Evolutionary conservation across 2,329 filamentous ascomycete species (phyloP).

Genomic region (Aspergillus pseudoviridinutans): DNA sequence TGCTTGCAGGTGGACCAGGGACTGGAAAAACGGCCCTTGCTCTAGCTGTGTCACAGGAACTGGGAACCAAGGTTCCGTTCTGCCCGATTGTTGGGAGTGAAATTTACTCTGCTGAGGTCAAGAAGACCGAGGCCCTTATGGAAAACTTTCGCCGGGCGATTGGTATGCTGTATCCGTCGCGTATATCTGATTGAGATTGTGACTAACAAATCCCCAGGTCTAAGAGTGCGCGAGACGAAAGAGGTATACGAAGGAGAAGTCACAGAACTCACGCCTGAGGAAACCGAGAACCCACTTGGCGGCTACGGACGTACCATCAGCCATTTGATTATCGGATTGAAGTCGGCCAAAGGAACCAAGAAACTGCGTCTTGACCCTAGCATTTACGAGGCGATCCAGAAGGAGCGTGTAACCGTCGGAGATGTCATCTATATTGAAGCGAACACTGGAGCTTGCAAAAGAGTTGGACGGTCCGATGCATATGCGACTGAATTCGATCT

Average conservation of each 20-base stretch:
- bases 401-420: conserved; percentile 91
- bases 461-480: conserved; percentile 90
- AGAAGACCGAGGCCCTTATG: conserved; percentile 99
- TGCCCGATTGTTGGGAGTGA: conserved; percentile 98
- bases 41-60: conserved; percentile 90
- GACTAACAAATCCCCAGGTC: conserved; percentile 41
- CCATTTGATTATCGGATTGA: conserved; percentile 88
- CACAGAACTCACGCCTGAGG: conserved; percentile 93
- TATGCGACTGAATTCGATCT: conserved; percentile 98
- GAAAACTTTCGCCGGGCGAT: conserved; percentile 98
- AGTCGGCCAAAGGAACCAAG: conserved; percentile 95
- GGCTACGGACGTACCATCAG: conserved; percentile 97
- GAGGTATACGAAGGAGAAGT: conserved; percentile 99
- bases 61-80: conserved; percentile 97
- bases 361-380: conserved; percentile 94
- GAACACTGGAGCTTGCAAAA: conserved; percentile 96
- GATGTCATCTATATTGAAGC: conserved; percentile 99
- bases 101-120: conserved; percentile 95
- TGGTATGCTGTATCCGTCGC: conserved; percentile 47
- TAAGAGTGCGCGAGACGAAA: conserved; percentile 97
- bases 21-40: conserved; percentile 97
- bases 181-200: not conserved
- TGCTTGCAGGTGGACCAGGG: conserved; percentile 89
- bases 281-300: conserved; percentile 94
- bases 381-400: conserved; percentile 99